Percentiles rank a stretch among this genome's conserved stretches.
phyloP scores from a whole-genome alignment of 768 basidiomycete genomes.

The Pisolithus sp. region DNA sequence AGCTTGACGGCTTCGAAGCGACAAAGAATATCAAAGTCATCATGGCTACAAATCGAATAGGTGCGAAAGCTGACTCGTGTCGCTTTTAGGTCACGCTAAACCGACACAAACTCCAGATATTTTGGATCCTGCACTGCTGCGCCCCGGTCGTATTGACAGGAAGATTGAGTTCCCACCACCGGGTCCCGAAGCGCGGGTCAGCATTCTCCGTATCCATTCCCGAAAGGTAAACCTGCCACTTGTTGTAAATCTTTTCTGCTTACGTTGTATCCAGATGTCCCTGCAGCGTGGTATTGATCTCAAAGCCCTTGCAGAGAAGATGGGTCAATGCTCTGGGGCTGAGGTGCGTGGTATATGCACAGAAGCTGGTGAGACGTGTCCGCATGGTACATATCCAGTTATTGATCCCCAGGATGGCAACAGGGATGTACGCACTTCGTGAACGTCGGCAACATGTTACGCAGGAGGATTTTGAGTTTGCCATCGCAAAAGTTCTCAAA shows the following conservation, averaged over 20 bases:
- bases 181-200: constrained; percentile 91
- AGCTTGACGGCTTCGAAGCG: constrained; percentile 82
- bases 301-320: constrained; percentile 94
- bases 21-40: constrained; percentile 84
- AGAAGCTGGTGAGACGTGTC: constrained; percentile 66
- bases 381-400: not conserved
- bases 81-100: not conserved
- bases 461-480: constrained; percentile 98
- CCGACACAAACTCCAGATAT: constrained; percentile 52
- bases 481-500: constrained; percentile 94
- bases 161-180: constrained; percentile 99
- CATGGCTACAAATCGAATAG: constrained; percentile 98
- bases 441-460: constrained; percentile 96
- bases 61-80: constrained; percentile 29
- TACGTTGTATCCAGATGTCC: constrained; percentile 64
- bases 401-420: not conserved
- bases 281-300: constrained; percentile 96
- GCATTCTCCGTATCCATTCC: constrained; percentile 95
- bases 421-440: constrained; percentile 94
- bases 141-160: constrained; percentile 91
- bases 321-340: constrained; percentile 98
- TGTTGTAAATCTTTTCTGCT: not conserved
- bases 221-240: constrained; percentile 58
- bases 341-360: constrained; percentile 97
- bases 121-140: constrained; percentile 85